These are phyloP conservation scores for Prunus persica DNA, from an alignment of 306 rosid species.

Conservation along the genomic window Prunus_persica_NCBIv2 NC_034009.1:40464501-40465000, in stretches of 20 bases:
- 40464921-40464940: slow-evolving; percentile 82
- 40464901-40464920: slow-evolving; percentile 86
- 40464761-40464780: slow-evolving; percentile 68
- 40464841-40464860: slow-evolving; percentile 21
- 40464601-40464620: not conserved
- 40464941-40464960: slow-evolving; percentile 58
- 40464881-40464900: slow-evolving; percentile 17
- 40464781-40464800: slow-evolving; percentile 49
- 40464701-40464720: not conserved
- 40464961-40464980: slow-evolving; percentile 32
- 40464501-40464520: not conserved
- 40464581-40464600: not conserved
- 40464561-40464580: not conserved
- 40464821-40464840: slow-evolving; percentile 41
- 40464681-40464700: not conserved
- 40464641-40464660: not conserved
- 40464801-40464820: slow-evolving; percentile 41
- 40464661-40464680: not conserved
- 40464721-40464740: not conserved
- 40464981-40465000: slow-evolving; percentile 63
- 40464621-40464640: not conserved
- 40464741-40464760: slow-evolving; percentile 67
- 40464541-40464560: not conserved
- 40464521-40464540: not conserved
- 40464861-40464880: slow-evolving; percentile 5